phyloP scores from a whole-genome alignment of 345 rosid species.

The Syzygium aqueum region DNA sequence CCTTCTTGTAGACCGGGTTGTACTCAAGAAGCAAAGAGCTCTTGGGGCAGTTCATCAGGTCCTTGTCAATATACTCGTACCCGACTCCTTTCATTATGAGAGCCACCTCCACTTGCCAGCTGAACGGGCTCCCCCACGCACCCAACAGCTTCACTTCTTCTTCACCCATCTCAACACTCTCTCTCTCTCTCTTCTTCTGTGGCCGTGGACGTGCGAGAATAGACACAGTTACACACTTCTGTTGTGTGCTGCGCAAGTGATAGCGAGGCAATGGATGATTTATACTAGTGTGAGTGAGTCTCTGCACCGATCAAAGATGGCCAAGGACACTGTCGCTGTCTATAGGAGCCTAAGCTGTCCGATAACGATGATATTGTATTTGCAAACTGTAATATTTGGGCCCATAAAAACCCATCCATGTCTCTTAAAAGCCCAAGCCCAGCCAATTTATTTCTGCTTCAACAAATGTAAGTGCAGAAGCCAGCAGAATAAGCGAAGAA shows the following conservation, averaged over 20 bases:
- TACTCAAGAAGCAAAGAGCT: constrained; percentile 31
- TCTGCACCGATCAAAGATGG: neutral
- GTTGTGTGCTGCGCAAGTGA: neutral
- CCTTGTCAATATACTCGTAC: constrained; percentile 41
- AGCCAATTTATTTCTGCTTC: too few species aligned
- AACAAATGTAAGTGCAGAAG: too few species aligned
- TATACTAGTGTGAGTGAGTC: neutral
- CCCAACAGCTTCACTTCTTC: constrained; percentile 28
- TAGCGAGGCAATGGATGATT: neutral
- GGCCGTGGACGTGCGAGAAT: neutral
- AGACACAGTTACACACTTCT: neutral
- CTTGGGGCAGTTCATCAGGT: constrained; percentile 13
- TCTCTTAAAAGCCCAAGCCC: too few species aligned
- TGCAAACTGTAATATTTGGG: neutral
- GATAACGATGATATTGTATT: neutral
- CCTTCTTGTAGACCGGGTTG: constrained; percentile 41
- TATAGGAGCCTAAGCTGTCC: neutral
- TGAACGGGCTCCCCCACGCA: constrained; percentile 33
- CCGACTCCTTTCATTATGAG: constrained; percentile 39
- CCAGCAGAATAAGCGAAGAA: too few species aligned
- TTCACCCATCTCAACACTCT: neutral
- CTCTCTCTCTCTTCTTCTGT: neutral
- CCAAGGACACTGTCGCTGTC: neutral
- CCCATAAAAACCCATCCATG: too few species aligned
- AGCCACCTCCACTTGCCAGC: constrained; percentile 35